Percentiles rank a stretch among this genome's conserved stretches.
Evolutionary conservation across 2,329 filamentous ascomycete genomes (phyloP).

Genomic region (Byssoonygena ceratinophila): DNA sequence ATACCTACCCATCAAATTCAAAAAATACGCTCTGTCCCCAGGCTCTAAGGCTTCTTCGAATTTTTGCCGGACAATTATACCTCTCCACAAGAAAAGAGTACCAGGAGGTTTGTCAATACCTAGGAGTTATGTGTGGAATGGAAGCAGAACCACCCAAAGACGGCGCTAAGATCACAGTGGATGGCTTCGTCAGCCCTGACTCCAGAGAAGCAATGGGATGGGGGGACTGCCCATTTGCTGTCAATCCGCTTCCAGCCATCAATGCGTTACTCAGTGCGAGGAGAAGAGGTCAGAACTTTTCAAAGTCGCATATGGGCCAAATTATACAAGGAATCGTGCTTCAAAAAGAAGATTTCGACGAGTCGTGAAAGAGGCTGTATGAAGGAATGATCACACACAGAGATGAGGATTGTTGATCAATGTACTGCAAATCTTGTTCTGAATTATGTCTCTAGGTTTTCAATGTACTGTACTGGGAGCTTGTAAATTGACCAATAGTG

Average conservation of each 20-base stretch:
- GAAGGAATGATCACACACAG: too few species aligned
- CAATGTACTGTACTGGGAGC: too few species aligned
- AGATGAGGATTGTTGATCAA: too few species aligned
- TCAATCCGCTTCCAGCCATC: slow-evolving; percentile 3
- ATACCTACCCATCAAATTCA: slow-evolving; percentile 25
- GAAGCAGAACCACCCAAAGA: background rate
- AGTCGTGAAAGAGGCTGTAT: background rate
- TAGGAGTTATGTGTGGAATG: slow-evolving; percentile 8
- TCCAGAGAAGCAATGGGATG: background rate
- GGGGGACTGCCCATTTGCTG: background rate
- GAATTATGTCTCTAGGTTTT: too few species aligned
- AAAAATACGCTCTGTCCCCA: slow-evolving; percentile 19
- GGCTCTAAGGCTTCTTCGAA: slow-evolving; percentile 41
- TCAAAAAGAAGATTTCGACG: background rate
- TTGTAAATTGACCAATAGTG: too few species aligned
- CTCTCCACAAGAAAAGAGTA: slow-evolving; percentile 47
- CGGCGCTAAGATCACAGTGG: background rate
- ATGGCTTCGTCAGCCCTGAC: slow-evolving; percentile 6
- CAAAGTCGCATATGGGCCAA: slow-evolving; percentile 10
- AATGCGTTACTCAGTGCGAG: slow-evolving; percentile 1
- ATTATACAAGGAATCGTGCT: slow-evolving; percentile 1
- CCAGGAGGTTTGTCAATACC: slow-evolving; percentile 14
- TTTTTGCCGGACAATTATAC: slow-evolving; percentile 59
- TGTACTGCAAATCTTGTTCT: too few species aligned
- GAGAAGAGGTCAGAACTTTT: slow-evolving; percentile 7